Base-by-base conservation (phyloP, 805 yeast species). In the Cyberlindnera japonica region DNA sequence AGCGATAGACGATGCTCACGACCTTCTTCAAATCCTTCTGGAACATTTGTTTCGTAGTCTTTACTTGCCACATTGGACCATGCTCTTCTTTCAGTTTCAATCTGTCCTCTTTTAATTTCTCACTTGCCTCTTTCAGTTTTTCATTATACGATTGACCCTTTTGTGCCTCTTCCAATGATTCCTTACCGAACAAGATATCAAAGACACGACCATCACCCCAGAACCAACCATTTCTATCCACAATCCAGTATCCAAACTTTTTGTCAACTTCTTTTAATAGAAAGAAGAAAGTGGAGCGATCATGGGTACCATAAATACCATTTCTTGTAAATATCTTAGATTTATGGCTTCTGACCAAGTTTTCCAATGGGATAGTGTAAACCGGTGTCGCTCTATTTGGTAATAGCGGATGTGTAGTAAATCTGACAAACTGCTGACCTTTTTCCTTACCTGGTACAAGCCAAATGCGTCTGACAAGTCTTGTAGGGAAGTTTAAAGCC, bases 141-240 rank as follows among this genome's bases (percentile, higher is more conserved):
- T 53, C 51, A 33, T 46, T 42, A 16, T 50, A 52, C 2, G 54
- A 41, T 17, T 43, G 51, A 4, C 53, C 58, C 40, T 48, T 51
- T 35, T 85, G 91, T 3, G 93, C 90, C 43, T 75, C 81, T 14
- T 79, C 82, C n/a, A 85, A 58, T 1, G 84, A 63, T 56, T 85
- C 93, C 55, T 83, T 81, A 17, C 95, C 93, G 51, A 87, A 83
- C n/a, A 87, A 53, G 38, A 77, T 74, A 59, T 87, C 95, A 62
- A 81, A 83, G 2, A 87, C 83, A 44, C 95, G 70, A 13, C 95
- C 95, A 60, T 87, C 95, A 24, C 93, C 90, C 95, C 95, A 87
- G 65, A 84, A 87, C 69, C 88, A 87, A 11, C 95, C 95, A 52
- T 79, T 81, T 49, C 95, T 70, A 57, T 87, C 95, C 15, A 85